Conservation (phyloP, 768 basidiomycete genomes). For the Fibroporia radiculosa region DNA sequence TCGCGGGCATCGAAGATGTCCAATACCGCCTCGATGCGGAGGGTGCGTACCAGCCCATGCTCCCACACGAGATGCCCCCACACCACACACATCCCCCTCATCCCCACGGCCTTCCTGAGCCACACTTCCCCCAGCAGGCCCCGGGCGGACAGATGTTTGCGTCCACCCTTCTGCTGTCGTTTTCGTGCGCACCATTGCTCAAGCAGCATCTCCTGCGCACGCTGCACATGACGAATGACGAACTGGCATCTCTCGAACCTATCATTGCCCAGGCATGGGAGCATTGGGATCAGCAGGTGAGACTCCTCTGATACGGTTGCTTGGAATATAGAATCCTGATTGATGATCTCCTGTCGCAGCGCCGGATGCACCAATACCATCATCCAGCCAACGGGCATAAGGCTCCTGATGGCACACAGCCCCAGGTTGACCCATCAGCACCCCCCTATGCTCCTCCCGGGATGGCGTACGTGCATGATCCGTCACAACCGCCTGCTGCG, state of each 20-base stretch:
- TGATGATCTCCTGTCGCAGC: slow-evolving; percentile 21
- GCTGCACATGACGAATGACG: slow-evolving; percentile 70
- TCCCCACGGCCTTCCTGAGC: slow-evolving; percentile 36
- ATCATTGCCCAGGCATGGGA: slow-evolving; percentile 82
- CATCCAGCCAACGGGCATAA: slow-evolving; percentile 19
- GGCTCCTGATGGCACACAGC: slow-evolving; percentile 21
- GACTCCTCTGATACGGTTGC: slow-evolving; percentile 14
- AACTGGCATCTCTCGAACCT: slow-evolving; percentile 70
- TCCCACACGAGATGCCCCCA: slow-evolving; percentile 27
- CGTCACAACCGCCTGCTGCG: slow-evolving; percentile 21
- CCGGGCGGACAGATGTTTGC: slow-evolving; percentile 72
- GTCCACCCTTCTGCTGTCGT: slow-evolving; percentile 66
- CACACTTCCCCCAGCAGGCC: slow-evolving; percentile 54
- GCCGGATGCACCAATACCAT: slow-evolving; percentile 40
- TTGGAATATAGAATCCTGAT: background rate
- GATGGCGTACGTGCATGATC: slow-evolving; percentile 24
- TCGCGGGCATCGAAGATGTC: slow-evolving; percentile 57
- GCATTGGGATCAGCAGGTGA: slow-evolving; percentile 76
- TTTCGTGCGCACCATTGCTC: slow-evolving; percentile 65
- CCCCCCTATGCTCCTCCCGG: slow-evolving; percentile 17
- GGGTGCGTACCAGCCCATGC: slow-evolving; percentile 28
- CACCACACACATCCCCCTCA: slow-evolving; percentile 20
- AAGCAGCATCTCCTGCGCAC: slow-evolving; percentile 71
- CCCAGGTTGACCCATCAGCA: slow-evolving; percentile 17
- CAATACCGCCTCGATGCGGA: slow-evolving; percentile 51